These are phyloP conservation scores for Linanthus parryae DNA, from an alignment of 148 eudicot genomes.

Conservation along the genomic window DNA sequence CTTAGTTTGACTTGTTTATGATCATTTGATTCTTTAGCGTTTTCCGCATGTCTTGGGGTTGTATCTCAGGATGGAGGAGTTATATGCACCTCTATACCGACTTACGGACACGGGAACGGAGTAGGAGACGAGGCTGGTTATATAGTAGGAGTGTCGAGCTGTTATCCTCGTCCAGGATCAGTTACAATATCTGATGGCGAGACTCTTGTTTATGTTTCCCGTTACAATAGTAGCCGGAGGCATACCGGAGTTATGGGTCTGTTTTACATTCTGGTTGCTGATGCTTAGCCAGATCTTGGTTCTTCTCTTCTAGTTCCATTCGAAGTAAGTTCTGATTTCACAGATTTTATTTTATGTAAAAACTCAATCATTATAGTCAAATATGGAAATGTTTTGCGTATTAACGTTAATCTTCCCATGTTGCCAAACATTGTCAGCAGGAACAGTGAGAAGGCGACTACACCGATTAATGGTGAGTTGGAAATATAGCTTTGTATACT, in stretches of 20 bases:
- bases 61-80: slow-evolving; percentile 1
- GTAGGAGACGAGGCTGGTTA: slow-evolving; percentile 6
- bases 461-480: too few relatives aligned
- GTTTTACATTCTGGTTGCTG: slow-evolving; percentile 1
- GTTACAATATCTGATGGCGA: slow-evolving; percentile 1
- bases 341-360: too few relatives aligned
- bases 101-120: slow-evolving; percentile 5
- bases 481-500: too few relatives aligned
- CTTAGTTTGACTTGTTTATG: too few relatives aligned
- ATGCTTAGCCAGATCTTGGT: neutral
- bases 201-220: slow-evolving; percentile 1
- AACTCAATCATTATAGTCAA: too few relatives aligned
- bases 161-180: slow-evolving; percentile 4
- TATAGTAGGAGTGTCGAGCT: slow-evolving; percentile 6
- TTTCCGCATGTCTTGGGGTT: too few relatives aligned
- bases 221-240: neutral
- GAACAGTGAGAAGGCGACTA: too few relatives aligned
- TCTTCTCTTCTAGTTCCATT: neutral
- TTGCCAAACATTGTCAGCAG: too few relatives aligned
- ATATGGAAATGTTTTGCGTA: too few relatives aligned
- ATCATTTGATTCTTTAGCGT: neutral
- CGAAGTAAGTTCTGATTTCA: neutral
- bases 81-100: neutral
- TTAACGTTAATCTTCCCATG: too few relatives aligned
- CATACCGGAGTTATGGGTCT: slow-evolving; percentile 8